These are phyloP conservation scores for Manihot esculenta DNA, from an alignment of 441 rosid genomes.

Conservation along the genomic window DNA sequence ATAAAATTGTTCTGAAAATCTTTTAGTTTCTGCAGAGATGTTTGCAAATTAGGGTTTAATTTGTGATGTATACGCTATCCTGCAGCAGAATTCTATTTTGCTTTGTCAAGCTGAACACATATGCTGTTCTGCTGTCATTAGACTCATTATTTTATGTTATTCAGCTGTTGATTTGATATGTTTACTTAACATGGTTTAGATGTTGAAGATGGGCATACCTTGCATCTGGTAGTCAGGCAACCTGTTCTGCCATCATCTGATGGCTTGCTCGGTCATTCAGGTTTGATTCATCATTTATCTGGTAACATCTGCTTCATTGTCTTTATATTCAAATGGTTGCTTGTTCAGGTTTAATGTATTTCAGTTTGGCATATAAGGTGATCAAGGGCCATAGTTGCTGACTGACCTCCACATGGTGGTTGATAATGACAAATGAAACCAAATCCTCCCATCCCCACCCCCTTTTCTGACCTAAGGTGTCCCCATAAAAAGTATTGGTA, in stretches of 20 bases:
- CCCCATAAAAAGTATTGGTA: not conserved
- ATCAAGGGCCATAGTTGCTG: not conserved
- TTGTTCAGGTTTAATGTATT: not conserved
- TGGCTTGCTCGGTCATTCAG: conserved; percentile 41
- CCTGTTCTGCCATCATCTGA: conserved; percentile 43
- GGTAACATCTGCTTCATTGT: conserved; percentile 5
- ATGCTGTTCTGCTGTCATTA: not conserved
- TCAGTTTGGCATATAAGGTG: not conserved
- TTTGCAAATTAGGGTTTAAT: not conserved
- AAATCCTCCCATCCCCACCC: not conserved
- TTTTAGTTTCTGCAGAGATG: not conserved
- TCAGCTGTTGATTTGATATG: not conserved
- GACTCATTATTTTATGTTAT: not conserved
- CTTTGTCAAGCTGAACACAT: not conserved
- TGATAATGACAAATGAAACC: not conserved
- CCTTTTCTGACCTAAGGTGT: not conserved
- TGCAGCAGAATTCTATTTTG: not conserved
- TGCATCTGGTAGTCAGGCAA: conserved; percentile 65
- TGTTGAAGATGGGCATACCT: conserved; percentile 70
- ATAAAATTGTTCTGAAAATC: no score
- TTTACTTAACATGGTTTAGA: conserved; percentile 48
- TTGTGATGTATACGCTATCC: not conserved
- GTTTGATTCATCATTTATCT: conserved; percentile 25
- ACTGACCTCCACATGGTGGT: not conserved
- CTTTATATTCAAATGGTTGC: not conserved